Conservation (phyloP, 2,329 filamentous ascomycete genomes). For the Fonsecaea erecta region DNA sequence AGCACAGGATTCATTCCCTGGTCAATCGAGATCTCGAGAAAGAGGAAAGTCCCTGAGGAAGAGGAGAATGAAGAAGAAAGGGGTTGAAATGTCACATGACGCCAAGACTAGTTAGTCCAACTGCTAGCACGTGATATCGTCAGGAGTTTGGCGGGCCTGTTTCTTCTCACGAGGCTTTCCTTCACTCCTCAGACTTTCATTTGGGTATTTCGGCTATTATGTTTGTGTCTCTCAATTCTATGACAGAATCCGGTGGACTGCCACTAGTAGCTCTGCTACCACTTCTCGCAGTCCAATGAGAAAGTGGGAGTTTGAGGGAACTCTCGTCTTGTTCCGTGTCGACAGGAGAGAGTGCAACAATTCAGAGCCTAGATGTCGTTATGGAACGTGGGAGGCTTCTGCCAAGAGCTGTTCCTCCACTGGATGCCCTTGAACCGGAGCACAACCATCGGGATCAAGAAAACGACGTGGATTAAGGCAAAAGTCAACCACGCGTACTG, state of each 20-base stretch:
- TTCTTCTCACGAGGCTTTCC: not conserved
- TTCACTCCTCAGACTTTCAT: not conserved
- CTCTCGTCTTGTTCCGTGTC: not conserved
- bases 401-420: constrained; percentile 33
- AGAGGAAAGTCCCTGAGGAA: not conserved
- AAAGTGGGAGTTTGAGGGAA: not conserved
- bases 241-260: not conserved
- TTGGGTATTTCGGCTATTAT: not conserved
- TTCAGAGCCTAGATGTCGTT: constrained; percentile 16
- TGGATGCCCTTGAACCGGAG: constrained; percentile 37
- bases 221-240: not conserved
- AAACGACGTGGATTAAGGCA: constrained; percentile 38
- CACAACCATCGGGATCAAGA: constrained; percentile 37
- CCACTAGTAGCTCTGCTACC: not conserved
- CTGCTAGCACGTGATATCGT: too few species aligned
- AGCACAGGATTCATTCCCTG: not conserved
- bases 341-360: not conserved
- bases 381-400: constrained; percentile 27
- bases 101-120: not conserved
- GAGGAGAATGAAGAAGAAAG: not conserved
- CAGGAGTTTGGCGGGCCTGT: too few species aligned
- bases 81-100: not conserved
- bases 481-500: constrained; percentile 43
- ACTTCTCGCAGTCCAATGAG: not conserved
- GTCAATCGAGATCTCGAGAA: not conserved